Evolutionary conservation across 2,329 filamentous ascomycete species (phyloP).

Genomic region (Didymosphaeria variabile): DNA sequence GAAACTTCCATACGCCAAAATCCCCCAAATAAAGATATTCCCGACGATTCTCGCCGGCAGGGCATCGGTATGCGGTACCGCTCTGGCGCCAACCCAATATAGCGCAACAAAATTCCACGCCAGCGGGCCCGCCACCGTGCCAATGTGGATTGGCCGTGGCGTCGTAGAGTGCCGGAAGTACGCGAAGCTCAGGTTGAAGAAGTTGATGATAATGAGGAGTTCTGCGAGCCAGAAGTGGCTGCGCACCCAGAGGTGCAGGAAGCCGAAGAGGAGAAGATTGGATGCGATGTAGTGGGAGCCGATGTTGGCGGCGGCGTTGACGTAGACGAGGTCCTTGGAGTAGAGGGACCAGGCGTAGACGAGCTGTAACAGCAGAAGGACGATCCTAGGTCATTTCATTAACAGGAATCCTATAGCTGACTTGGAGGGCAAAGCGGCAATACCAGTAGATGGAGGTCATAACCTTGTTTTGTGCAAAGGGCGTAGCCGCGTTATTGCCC

Average conservation of each 20-base stretch:
- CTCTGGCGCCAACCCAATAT: conserved; percentile 89
- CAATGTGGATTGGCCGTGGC: conserved; percentile 77
- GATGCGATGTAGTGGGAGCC: conserved; percentile 86
- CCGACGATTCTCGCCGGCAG: conserved; percentile 80
- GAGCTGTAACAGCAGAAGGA: conserved; percentile 78
- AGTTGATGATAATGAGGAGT: conserved; percentile 79
- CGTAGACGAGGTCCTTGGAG: conserved; percentile 68
- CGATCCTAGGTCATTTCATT: conserved; percentile 61
- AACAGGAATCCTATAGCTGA: background rate
- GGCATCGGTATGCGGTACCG: conserved; percentile 69
- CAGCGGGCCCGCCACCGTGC: conserved; percentile 78
- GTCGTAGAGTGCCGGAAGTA: conserved; percentile 83
- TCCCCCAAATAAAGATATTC: conserved; percentile 88
- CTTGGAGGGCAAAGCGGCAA: background rate
- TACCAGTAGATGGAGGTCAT: conserved; percentile 79
- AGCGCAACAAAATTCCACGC: conserved; percentile 87
- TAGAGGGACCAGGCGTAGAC: conserved; percentile 82
- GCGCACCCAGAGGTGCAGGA: conserved; percentile 83
- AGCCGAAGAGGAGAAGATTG: conserved; percentile 84
- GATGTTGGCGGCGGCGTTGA: conserved; percentile 77
- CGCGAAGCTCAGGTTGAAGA: conserved; percentile 78
- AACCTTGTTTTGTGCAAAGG: conserved; percentile 76
- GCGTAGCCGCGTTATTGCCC: conserved; percentile 76
- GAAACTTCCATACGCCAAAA: conserved; percentile 78
- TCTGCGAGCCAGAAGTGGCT: conserved; percentile 79